Conservation (phyloP, 208 protist species). For the Phytomonas sp. region DNA sequence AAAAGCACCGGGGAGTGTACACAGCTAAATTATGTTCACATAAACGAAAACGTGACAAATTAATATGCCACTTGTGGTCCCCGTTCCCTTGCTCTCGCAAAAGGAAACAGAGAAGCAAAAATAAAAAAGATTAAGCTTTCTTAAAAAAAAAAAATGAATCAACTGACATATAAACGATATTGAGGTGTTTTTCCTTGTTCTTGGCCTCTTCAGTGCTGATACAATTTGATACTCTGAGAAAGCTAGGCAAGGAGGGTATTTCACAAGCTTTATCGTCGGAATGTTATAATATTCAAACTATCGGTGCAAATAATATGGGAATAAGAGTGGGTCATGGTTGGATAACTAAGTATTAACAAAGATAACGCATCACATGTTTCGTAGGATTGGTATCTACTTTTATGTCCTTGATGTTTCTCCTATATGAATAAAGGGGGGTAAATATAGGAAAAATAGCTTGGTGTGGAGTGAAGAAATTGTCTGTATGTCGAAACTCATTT, state of each 20-base stretch:
- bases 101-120: too few species aligned
- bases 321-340: too few species aligned
- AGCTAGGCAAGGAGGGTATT: background rate
- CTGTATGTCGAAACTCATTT: too few species aligned
- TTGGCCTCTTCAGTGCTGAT: background rate
- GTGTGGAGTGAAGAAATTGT: too few species aligned
- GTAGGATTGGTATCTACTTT: background rate
- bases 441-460: too few species aligned
- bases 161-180: background rate
- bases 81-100: background rate
- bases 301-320: background rate
- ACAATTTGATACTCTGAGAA: background rate
- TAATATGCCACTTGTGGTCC: background rate
- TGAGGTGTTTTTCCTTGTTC: background rate
- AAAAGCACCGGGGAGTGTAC: background rate
- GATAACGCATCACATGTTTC: background rate
- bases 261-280: too few species aligned
- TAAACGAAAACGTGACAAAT: slow-evolving; percentile 3
- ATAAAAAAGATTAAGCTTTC: too few species aligned
- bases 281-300: background rate
- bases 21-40: background rate
- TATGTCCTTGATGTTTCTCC: background rate
- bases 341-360: too few species aligned
- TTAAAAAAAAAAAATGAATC: background rate
- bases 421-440: background rate